phyloP scores from a whole-genome alignment of 345 rosid species.

The Angophora floribunda region DNA sequence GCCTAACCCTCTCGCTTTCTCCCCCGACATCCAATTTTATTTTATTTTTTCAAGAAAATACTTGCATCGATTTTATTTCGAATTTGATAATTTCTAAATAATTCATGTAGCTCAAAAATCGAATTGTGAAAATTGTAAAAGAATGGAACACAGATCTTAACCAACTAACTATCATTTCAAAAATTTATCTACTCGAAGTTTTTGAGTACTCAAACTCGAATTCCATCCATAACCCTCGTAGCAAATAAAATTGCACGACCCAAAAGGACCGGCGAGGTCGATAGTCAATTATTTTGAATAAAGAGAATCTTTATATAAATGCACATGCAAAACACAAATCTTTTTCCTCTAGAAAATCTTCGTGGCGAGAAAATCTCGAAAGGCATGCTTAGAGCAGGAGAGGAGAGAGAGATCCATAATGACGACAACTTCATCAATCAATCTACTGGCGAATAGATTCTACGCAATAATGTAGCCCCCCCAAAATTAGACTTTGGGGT shows the following conservation, averaged over 20 bases:
- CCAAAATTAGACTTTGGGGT: not conserved
- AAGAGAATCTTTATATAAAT: not conserved
- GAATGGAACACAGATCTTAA: not conserved
- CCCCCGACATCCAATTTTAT: not conserved
- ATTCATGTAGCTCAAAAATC: not conserved
- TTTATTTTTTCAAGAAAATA: not conserved
- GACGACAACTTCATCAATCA: not conserved
- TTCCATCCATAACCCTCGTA: accelerated
- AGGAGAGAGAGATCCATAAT: not conserved
- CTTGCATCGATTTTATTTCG: not conserved
- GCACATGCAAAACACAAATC: not conserved
- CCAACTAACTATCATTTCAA: not conserved
- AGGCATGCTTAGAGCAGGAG: not conserved
- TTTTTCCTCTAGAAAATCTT: not conserved
- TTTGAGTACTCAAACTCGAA: not conserved
- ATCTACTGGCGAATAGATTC: not conserved
- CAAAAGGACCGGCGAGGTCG: not conserved
- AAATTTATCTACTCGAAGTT: not conserved
- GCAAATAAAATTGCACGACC: accelerated
- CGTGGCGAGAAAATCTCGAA: not conserved
- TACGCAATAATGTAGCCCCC: not conserved
- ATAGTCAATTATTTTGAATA: not conserved
- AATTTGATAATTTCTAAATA: not conserved
- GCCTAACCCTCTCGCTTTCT: not conserved
- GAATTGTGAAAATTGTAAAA: not conserved